phyloP scores from a whole-genome alignment of 2,329 filamentous ascomycete genomes.

The Purpureocillium lavendulum region DNA sequence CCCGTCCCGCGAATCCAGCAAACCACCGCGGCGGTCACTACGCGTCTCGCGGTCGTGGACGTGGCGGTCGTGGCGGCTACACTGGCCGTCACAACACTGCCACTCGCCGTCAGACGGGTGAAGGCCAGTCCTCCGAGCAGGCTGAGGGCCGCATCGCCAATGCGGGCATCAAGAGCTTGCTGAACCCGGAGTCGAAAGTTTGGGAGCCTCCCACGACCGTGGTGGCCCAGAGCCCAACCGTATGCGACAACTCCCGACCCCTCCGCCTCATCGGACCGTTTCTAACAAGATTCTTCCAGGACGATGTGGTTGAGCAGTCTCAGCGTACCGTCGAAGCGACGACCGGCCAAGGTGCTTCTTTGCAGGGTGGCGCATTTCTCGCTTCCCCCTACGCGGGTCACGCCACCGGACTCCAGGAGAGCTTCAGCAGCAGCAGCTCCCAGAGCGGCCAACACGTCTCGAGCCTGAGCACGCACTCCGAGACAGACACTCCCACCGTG shows the following conservation, averaged over 20 bases:
- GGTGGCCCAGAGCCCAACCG: background rate
- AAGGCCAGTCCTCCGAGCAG: no score
- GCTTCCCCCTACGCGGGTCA: background rate
- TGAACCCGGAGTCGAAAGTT: background rate
- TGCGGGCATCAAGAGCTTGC: background rate
- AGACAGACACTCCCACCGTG: no score
- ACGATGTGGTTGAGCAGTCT: no score
- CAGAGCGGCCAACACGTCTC: background rate
- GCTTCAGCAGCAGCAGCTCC: background rate
- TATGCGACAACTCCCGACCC: background rate
- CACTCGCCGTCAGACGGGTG: background rate
- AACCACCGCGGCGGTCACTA: background rate
- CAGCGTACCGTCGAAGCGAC: no score
- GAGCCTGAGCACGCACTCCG: no score
- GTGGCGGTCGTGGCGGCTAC: background rate
- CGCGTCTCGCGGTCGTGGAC: background rate
- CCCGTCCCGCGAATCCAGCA: slow-evolving; percentile 1
- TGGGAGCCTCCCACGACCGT: background rate
- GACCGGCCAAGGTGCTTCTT: no score
- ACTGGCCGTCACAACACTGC: background rate
- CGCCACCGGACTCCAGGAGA: background rate
- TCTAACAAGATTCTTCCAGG: no score
- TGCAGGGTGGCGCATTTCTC: no score
- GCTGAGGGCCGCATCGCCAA: no score
- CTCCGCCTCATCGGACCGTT: background rate